Evolutionary conservation across 768 basidiomycete genomes (phyloP).

Genomic region (Leccinellum albellum): DNA sequence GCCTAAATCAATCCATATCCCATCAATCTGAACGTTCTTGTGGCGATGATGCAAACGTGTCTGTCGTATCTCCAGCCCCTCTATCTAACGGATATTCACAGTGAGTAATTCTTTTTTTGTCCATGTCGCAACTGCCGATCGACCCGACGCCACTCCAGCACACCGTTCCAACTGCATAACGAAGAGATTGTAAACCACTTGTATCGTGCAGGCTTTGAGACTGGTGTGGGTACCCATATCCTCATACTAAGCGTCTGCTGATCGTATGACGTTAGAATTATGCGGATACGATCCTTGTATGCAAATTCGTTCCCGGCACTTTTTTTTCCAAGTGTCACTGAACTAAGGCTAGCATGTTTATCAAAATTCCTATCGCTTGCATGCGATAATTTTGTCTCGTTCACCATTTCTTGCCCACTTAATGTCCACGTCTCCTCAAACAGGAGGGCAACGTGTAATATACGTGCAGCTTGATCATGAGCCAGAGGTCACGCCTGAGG

Average conservation of each 20-base stretch:
- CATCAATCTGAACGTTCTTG: conserved; percentile 38
- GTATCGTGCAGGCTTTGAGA: conserved; percentile 77
- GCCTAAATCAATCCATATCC: conserved; percentile 37
- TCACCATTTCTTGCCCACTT: conserved; percentile 86
- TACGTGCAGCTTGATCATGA: conserved; percentile 74
- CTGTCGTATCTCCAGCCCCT: conserved; percentile 34
- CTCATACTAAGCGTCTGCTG: conserved; percentile 5
- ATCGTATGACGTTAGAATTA: conserved; percentile 56
- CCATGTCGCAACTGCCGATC: conserved; percentile 2
- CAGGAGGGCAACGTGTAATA: conserved; percentile 61
- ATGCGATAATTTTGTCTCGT: conserved; percentile 82
- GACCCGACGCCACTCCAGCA: conserved; percentile 21
- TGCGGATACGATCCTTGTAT: conserved; percentile 74
- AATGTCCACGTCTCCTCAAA: conserved; percentile 77
- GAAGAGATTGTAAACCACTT: conserved; percentile 76
- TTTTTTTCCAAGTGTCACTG: conserved; percentile 9
- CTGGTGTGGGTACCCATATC: conserved; percentile 55
- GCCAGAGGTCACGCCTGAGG: conserved; percentile 82
- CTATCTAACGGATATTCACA: conserved; percentile 55
- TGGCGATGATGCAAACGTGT: conserved; percentile 26
- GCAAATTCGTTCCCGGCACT: conserved; percentile 24
- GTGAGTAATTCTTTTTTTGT: conserved; percentile 40
- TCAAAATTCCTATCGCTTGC: conserved; percentile 71
- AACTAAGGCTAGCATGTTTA: conserved; percentile 56
- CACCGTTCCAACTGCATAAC: conserved; percentile 62